Evolutionary conservation across 2,329 filamentous ascomycete species (phyloP), one percentile per base, ranked within the genome.

Genomic region (Biscogniauxia sp.): DNA sequence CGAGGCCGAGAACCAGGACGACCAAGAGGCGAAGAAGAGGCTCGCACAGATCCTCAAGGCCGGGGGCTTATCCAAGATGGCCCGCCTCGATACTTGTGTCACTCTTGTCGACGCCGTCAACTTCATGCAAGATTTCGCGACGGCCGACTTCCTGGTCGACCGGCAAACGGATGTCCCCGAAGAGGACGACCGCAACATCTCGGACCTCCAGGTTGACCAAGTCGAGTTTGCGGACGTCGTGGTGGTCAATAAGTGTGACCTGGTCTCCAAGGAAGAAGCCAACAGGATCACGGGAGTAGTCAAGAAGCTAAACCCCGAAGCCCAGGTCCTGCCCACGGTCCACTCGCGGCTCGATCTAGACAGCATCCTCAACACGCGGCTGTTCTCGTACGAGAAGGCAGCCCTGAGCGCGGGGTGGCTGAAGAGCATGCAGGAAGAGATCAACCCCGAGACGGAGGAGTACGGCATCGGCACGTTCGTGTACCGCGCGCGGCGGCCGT

Each of bases 141-240:
- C 89, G 0, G 80, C 82, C 1, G 87, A 92, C 60, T 81, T 92
- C 15, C 75, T 92, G 0, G 88, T 87, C 0, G 82, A 86, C 20
- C 82, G 89, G 1, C 85, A 83, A 58, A 79, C 51, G 2, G 86
- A 88, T 26, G 84, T 88, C 1, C 78, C 84, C 5, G 72, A 84
- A 0, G 89, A 92, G 65, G 89, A 92, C 61, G 88, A 92, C 65
- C 78, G 89, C 0, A 91, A 88, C 0, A 88, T 92, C 2, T 90
- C 88, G 0, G 88, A 92, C 65, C 79, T 92, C 0, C 89, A 91
- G 82, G 88, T 90, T 0, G 89, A 92, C 66, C 89, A 92, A 68
- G 89, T 92, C 61, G 89, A 92, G 73, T 92, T 92, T 66, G 88
- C 89, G 0, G 88, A 92, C 65, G 88, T 91, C 6, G 81, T 92